These are phyloP conservation scores for Penicillium roqueforti DNA, from an alignment of 495 filamentous ascomycete genomes.

Conservation along the genomic window DNA sequence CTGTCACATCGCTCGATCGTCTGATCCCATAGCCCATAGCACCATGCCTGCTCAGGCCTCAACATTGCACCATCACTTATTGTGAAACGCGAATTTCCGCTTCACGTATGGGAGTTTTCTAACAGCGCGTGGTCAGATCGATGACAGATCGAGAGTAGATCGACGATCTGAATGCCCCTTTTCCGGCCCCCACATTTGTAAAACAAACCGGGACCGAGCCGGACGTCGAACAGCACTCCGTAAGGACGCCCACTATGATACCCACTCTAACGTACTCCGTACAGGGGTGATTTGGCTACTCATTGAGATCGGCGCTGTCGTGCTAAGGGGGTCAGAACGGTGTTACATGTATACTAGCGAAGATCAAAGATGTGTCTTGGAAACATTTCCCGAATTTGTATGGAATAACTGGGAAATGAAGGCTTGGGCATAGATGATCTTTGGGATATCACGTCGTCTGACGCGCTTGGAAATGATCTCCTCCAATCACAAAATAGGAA, in stretches of 20 bases:
- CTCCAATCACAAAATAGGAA: neutral
- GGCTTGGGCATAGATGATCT: neutral
- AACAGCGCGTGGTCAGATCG: neutral
- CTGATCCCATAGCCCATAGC: neutral
- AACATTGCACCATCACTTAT: too few species aligned
- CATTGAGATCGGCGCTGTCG: constrained; percentile 8
- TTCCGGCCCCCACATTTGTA: neutral
- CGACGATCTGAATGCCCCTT: neutral
- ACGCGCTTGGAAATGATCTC: neutral
- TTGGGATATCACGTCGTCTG: neutral
- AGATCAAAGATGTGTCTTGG: neutral
- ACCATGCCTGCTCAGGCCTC: too few species aligned
- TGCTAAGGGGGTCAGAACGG: neutral
- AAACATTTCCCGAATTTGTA: neutral
- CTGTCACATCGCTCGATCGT: neutral
- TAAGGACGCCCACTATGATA: neutral
- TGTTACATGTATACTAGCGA: neutral
- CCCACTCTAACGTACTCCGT: neutral
- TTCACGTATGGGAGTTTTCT: too few species aligned
- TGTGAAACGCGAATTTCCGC: too few species aligned
- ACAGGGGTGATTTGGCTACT: neutral
- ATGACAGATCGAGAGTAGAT: neutral
- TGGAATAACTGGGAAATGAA: neutral
- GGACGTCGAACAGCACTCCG: neutral
- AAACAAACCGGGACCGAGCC: neutral